phyloP scores from a whole-genome alignment of 805 yeast genomes.

The Candida caryicola region DNA sequence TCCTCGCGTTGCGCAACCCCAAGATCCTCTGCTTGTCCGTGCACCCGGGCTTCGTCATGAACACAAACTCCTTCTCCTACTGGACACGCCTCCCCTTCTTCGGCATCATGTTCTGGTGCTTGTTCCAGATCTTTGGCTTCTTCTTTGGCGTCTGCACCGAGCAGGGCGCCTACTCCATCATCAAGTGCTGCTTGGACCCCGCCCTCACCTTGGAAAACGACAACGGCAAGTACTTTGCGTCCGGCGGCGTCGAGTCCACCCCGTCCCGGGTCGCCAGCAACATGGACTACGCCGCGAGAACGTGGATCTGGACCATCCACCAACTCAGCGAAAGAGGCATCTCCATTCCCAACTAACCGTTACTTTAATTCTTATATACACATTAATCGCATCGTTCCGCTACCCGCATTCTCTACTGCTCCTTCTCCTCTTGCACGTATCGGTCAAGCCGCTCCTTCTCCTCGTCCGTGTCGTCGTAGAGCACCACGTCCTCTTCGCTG shows the following conservation, averaged over 20 bases:
- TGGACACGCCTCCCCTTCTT: conserved; percentile 76
- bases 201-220: conserved; percentile 48
- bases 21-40: conserved; percentile 61
- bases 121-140: conserved; percentile 66
- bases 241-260: conserved; percentile 53
- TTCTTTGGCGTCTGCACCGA: conserved; percentile 71
- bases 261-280: conserved; percentile 59
- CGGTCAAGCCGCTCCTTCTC: conserved; percentile 5
- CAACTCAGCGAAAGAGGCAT: conserved; percentile 51
- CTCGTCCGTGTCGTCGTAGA: conserved; percentile 10
- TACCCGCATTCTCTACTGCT: neutral
- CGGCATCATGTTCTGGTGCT: conserved; percentile 71
- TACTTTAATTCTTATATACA: conserved; percentile 1
- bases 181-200: conserved; percentile 60
- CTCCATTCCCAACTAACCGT: conserved; percentile 18
- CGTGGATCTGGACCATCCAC: conserved; percentile 78
- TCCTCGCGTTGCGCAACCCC: conserved; percentile 65
- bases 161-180: conserved; percentile 64
- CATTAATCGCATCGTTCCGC: neutral
- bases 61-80: conserved; percentile 69
- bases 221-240: conserved; percentile 67
- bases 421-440: neutral
- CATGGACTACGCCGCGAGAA: conserved; percentile 58
- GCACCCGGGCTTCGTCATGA: conserved; percentile 87
- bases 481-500: conserved; percentile 10